phyloP scores from a whole-genome alignment of 2,329 filamentous ascomycete genomes.

The Pseudocercospora ulei region DNA sequence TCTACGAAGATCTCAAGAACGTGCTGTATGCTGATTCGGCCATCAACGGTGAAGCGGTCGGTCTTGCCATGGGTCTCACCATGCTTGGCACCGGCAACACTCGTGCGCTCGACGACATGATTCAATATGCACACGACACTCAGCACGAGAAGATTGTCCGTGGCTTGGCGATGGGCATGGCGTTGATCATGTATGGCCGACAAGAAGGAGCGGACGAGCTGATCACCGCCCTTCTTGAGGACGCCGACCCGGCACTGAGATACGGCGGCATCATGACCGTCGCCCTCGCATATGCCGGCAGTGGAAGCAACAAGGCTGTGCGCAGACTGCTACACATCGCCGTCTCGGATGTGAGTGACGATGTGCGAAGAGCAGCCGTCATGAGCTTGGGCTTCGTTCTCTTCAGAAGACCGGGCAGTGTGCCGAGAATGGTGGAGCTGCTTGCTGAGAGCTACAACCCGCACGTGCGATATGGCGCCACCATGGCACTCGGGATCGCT shows the following conservation, averaged over 20 bases:
- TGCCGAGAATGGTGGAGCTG: slow-evolving; percentile 96
- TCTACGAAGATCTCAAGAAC: slow-evolving; percentile 82
- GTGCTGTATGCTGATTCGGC: slow-evolving; percentile 90
- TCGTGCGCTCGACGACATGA: slow-evolving; percentile 90
- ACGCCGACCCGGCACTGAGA: slow-evolving; percentile 83
- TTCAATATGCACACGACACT: slow-evolving; percentile 92
- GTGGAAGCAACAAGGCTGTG: slow-evolving; percentile 96
- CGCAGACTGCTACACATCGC: slow-evolving; percentile 90
- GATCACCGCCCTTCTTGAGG: slow-evolving; percentile 84
- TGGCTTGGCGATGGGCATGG: slow-evolving; percentile 90
- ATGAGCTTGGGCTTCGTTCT: slow-evolving; percentile 98
- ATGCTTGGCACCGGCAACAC: slow-evolving; percentile 98
- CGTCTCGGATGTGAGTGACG: slow-evolving; percentile 95
- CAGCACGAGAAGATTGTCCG: slow-evolving; percentile 98
- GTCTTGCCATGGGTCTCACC: slow-evolving; percentile 90
- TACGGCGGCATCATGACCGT: slow-evolving; percentile 99
- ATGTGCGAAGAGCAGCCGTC: slow-evolving; percentile 88
- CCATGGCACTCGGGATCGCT: slow-evolving; percentile 96
- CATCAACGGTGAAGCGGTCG: slow-evolving; percentile 92
- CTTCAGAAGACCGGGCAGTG: slow-evolving; percentile 93
- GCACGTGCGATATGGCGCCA: slow-evolving; percentile 92
- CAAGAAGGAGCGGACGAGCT: slow-evolving; percentile 92
- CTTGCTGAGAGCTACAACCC: slow-evolving; percentile 98
- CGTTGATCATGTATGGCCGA: slow-evolving; percentile 92
- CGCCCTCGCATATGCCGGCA: slow-evolving; percentile 91